Percentiles rank a stretch among this genome's conserved stretches.
These are phyloP conservation scores for Heterobasidion irregulare DNA, from an alignment of 1,284 basidiomycete genomes.

Conservation along the genomic window DNA sequence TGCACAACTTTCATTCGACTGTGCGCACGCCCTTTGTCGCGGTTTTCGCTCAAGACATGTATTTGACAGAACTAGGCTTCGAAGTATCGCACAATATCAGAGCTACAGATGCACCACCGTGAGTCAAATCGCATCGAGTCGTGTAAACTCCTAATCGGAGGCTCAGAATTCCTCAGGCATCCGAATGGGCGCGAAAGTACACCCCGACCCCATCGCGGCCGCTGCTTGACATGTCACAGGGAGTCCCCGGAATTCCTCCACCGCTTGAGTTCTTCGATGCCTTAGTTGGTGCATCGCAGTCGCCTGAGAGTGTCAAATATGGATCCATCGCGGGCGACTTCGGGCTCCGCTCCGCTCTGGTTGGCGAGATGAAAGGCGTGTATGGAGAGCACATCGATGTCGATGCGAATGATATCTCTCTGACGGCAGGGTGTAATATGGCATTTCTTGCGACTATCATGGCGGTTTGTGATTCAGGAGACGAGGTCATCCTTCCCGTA, in stretches of 20 bases:
- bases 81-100: neutral
- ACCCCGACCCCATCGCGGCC: constrained; percentile 32
- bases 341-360: constrained; percentile 47
- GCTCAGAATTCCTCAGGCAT: constrained; percentile 59
- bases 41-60: too few species aligned
- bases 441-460: constrained; percentile 62
- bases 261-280: constrained; percentile 43
- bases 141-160: neutral
- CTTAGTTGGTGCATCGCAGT: constrained; percentile 37
- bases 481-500: constrained; percentile 72
- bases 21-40: too few species aligned
- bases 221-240: constrained; percentile 73
- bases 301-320: constrained; percentile 36
- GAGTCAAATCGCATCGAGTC: neutral
- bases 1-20: too few species aligned
- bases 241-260: constrained; percentile 64
- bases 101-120: neutral
- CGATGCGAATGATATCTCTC: constrained; percentile 43
- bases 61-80: neutral
- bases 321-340: constrained; percentile 60
- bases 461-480: constrained; percentile 62
- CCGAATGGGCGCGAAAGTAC: constrained; percentile 55
- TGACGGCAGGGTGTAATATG: constrained; percentile 66
- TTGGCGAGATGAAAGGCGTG: constrained; percentile 52
- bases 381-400: constrained; percentile 51